Evolutionary conservation across 176 grass and related monocot species (phyloP).

Genomic region (Thalia dealbata): DNA sequence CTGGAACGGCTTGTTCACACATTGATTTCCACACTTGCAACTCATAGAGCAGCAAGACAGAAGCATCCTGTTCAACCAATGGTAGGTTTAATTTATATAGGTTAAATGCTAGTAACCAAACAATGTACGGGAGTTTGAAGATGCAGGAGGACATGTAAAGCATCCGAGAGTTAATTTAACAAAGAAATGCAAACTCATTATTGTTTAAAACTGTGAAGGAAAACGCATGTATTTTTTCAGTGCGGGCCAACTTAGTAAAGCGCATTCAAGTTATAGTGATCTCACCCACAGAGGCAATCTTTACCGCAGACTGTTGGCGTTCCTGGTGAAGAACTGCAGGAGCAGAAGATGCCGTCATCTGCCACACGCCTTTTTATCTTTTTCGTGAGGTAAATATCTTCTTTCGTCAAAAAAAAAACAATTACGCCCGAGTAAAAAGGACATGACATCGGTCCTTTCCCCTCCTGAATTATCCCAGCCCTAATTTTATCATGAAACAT

Average conservation of each 20-base stretch:
- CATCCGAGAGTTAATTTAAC: neutral
- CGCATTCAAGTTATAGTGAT: neutral
- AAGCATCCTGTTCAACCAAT: slow-evolving; percentile 15
- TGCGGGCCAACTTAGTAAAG: neutral
- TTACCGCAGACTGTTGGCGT: slow-evolving; percentile 6
- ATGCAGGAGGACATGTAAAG: neutral
- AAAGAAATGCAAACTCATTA: neutral
- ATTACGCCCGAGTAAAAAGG: neutral
- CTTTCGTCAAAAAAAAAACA: neutral
- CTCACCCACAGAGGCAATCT: slow-evolving; percentile 27
- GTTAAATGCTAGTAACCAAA: neutral
- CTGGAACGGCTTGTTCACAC: slow-evolving; percentile 22
- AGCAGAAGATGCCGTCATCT: slow-evolving; percentile 24
- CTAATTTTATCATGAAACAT: neutral
- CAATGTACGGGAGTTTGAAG: neutral
- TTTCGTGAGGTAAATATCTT: slow-evolving; percentile 24
- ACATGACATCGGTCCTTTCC: neutral
- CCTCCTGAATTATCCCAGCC: neutral
- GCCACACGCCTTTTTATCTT: slow-evolving; percentile 20
- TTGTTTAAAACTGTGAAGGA: too few relatives aligned
- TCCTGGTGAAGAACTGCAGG: slow-evolving; percentile 9
- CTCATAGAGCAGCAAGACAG: slow-evolving; percentile 19
- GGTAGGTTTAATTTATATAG: neutral
- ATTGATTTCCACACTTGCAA: slow-evolving; percentile 22
- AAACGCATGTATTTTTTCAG: too few relatives aligned